Evolutionary conservation across 805 yeast genomes (phyloP).

Genomic region (Saturnispora saitoi): DNA sequence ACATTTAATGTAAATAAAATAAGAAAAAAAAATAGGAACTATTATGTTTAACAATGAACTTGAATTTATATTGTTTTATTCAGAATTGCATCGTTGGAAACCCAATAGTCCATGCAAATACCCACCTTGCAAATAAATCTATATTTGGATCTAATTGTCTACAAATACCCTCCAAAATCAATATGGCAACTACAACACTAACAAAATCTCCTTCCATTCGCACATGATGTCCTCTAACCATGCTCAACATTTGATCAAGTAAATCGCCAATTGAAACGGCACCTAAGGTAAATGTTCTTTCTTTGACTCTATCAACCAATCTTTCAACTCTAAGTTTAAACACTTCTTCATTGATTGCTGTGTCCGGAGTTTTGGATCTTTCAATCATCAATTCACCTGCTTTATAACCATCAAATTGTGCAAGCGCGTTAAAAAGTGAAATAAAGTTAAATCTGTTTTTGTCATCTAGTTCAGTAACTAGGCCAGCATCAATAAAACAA

Average conservation of each 20-base stretch:
- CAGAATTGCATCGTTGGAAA: constrained; percentile 27
- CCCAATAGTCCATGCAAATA: constrained; percentile 39
- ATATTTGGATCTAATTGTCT: constrained; percentile 87
- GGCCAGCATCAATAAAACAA: constrained; percentile 87
- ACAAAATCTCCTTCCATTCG: constrained; percentile 97
- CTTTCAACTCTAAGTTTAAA: constrained; percentile 84
- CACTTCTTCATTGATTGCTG: constrained; percentile 74
- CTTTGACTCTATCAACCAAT: constrained; percentile 70
- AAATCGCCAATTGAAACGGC: constrained; percentile 88
- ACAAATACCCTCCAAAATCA: constrained; percentile 90
- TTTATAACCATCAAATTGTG: constrained; percentile 85
- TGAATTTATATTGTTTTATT: too few species aligned
- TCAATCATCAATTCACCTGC: constrained; percentile 97
- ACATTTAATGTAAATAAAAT: neutral
- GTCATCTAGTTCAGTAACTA: constrained; percentile 81
- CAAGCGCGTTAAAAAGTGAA: constrained; percentile 78
- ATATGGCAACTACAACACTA: constrained; percentile 88
- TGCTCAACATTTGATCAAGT: constrained; percentile 72
- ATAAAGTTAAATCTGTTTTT: constrained; percentile 75
- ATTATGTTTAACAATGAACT: neutral
- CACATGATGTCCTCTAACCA: constrained; percentile 93
- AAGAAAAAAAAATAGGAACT: neutral
- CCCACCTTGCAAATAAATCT: constrained; percentile 94
- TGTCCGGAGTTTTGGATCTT: constrained; percentile 88
- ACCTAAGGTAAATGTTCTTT: constrained; percentile 86